Evolutionary conservation across 177 flowering plant species (phyloP), one percentile per base, ranked within the genome.

Genomic region (Vitis hybrid): DNA sequence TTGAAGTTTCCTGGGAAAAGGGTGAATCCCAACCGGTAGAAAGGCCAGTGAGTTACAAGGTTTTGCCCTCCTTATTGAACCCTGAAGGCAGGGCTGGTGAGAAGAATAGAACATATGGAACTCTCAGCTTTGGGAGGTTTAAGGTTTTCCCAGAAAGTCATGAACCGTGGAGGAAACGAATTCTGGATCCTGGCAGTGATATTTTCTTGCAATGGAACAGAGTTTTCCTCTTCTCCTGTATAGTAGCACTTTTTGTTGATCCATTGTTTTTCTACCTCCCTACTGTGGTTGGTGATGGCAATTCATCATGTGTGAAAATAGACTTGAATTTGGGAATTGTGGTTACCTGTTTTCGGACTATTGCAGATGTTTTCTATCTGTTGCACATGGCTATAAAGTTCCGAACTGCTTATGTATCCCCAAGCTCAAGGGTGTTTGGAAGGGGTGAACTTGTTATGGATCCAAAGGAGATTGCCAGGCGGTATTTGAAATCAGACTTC

Each of bases 391-490:
- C 86, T 12, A 80, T 93, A 3, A 91, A 92, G 82, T 96, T 94
- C 62, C 77, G 92, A 71, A 91, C 92, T 2, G 98, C 98, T 39
- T 96, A 87, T 84, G 84, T 95, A 7, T 84, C 97, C 0, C 98
- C 95, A 0, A 89, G 82, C 66, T 84, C 99, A 2, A 79, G 95
- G 68, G 93, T 93, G 13, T 93, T 93, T 81, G 99, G 99, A 4
- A 89, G 89, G 75, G 99, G 98, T 67, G 99, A 93, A 68, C 97
- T 96, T 76, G 98, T 96, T 6, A 87, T 80, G 88, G 94, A 96
- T 79, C 83, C 94, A 2, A 75, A 86, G 77, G 72, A 74, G 86
- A 93, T 96, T 68, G 92, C 97, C 0, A 45, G 73, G 59, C 77
- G 90, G 74, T 92, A 93, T 71, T 52, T 95, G 55, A 92, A 71